Conservation (phyloP, 129 eudicot species). For the Lactuca saligna region DNA sequence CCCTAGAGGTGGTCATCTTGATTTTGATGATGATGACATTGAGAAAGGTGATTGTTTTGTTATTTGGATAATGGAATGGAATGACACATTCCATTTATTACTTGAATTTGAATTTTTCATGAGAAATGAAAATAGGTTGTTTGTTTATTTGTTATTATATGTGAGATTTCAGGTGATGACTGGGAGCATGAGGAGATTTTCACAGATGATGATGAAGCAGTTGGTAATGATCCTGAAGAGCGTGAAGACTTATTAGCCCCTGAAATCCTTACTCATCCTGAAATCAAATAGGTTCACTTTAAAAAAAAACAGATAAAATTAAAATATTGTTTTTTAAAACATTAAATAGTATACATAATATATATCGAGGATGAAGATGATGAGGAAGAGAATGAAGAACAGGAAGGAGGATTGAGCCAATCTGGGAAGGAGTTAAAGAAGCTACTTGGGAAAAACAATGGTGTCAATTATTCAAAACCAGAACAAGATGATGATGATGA, state of each 20-base stretch:
- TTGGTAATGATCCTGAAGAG: slow-evolving; percentile 23
- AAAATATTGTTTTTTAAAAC: too few relatives aligned
- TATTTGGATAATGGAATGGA: too few relatives aligned
- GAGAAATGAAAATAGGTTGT: too few relatives aligned
- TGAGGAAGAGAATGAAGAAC: slow-evolving; percentile 68
- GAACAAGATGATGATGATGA: slow-evolving; percentile 82
- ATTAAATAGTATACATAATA: background rate
- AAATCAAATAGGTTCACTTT: slow-evolving; percentile 75
- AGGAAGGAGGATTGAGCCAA: slow-evolving; percentile 90
- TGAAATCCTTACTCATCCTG: slow-evolving; percentile 97
- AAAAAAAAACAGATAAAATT: background rate
- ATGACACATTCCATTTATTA: too few relatives aligned
- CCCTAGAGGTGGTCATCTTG: too few relatives aligned
- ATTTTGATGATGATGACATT: too few relatives aligned
- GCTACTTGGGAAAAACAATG: slow-evolving; percentile 72
- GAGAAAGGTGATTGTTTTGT: too few relatives aligned
- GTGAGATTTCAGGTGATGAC: slow-evolving; percentile 71
- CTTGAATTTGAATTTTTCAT: too few relatives aligned
- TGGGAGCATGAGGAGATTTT: slow-evolving; percentile 99
- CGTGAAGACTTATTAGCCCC: slow-evolving; percentile 5
- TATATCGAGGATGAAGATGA: slow-evolving; percentile 81
- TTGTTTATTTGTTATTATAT: background rate
- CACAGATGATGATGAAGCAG: slow-evolving; percentile 96
- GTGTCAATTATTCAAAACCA: slow-evolving; percentile 76
- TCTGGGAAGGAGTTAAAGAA: slow-evolving; percentile 97